A percentile compares a stretch with the other conserved stretches of the same genome.
phyloP scores from a whole-genome alignment of 805 yeast species.

The Candida patagonica region DNA sequence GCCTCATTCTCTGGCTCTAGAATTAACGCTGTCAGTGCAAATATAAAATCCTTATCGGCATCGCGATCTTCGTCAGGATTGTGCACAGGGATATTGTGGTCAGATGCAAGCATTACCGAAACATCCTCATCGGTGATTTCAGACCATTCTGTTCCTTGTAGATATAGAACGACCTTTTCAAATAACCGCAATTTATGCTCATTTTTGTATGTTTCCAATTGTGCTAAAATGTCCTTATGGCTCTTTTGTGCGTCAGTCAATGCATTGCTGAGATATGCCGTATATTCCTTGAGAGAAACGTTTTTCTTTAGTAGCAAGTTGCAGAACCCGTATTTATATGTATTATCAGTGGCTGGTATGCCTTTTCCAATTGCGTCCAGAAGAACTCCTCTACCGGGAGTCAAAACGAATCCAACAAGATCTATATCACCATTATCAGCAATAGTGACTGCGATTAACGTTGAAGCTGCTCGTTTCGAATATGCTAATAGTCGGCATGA shows the following conservation, averaged over 20 bases:
- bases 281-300: conserved; percentile 9
- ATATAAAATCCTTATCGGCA: conserved; percentile 18
- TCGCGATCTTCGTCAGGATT: conserved; percentile 18
- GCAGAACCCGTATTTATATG: conserved; percentile 14
- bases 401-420: conserved; percentile 31
- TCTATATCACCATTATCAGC: conserved; percentile 6
- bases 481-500: neutral
- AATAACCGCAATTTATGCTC: conserved; percentile 23
- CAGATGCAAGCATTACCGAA: neutral
- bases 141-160: conserved; percentile 19
- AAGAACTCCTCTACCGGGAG: conserved; percentile 59
- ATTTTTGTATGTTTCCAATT: conserved; percentile 25
- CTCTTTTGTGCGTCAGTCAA: conserved; percentile 21
- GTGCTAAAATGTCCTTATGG: conserved; percentile 16
- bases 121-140: conserved; percentile 6
- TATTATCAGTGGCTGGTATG: conserved; percentile 22
- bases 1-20: conserved; percentile 1
- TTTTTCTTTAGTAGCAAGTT: conserved; percentile 13
- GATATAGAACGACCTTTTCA: conserved; percentile 15
- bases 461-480: neutral
- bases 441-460: conserved; percentile 13
- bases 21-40: conserved; percentile 3
- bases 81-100: conserved; percentile 11
- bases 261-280: conserved; percentile 1
- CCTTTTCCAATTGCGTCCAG: conserved; percentile 65